Percentiles rank a stretch among this genome's conserved stretches.
phyloP scores from a whole-genome alignment of 2,329 filamentous ascomycete genomes.

The Pseudomassariella vexata region DNA sequence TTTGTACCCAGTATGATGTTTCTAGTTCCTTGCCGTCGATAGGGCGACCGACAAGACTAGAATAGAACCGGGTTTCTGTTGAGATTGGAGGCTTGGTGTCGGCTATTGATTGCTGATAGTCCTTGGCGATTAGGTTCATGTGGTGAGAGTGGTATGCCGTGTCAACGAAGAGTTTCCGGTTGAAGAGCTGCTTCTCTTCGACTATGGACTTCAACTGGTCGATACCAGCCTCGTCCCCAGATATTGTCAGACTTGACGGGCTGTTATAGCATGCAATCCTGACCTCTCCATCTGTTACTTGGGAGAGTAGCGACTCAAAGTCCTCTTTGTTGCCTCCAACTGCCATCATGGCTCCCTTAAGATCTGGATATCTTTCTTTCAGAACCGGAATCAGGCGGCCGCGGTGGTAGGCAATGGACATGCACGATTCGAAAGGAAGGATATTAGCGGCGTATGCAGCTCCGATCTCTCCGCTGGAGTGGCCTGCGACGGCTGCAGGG shows the following conservation, averaged over 20 bases:
- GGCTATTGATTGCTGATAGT: conserved; percentile 34
- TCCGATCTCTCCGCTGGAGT: conserved; percentile 36
- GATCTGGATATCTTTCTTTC: conserved; percentile 31
- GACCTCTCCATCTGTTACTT: conserved; percentile 25
- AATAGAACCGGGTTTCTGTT: conserved; percentile 36
- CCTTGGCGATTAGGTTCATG: conserved; percentile 44
- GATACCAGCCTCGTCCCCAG: conserved; percentile 39
- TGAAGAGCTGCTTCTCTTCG: conserved; percentile 37
- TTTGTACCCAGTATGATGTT: conserved; percentile 39
- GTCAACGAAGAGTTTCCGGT: conserved; percentile 40
- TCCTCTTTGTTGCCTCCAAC: conserved; percentile 41
- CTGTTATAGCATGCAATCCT: conserved; percentile 45
- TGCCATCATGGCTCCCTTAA: conserved; percentile 49
- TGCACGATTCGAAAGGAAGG: conserved; percentile 36
- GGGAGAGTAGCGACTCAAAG: conserved; percentile 30
- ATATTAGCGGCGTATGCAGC: conserved; percentile 41
- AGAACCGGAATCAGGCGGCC: conserved; percentile 37
- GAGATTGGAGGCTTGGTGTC: conserved; percentile 23
- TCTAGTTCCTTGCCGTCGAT: conserved; percentile 31
- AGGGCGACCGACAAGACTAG: conserved; percentile 36
- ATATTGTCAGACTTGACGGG: conserved; percentile 43
- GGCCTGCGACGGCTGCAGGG: conserved; percentile 30
- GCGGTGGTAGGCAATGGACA: conserved; percentile 44
- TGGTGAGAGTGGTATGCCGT: conserved; percentile 50
- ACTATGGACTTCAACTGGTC: conserved; percentile 34